Percentiles rank a stretch among this genome's conserved stretches.
Evolutionary conservation across 192 early-diverging fungal species (phyloP).

Genomic region (Backusella australiensis): DNA sequence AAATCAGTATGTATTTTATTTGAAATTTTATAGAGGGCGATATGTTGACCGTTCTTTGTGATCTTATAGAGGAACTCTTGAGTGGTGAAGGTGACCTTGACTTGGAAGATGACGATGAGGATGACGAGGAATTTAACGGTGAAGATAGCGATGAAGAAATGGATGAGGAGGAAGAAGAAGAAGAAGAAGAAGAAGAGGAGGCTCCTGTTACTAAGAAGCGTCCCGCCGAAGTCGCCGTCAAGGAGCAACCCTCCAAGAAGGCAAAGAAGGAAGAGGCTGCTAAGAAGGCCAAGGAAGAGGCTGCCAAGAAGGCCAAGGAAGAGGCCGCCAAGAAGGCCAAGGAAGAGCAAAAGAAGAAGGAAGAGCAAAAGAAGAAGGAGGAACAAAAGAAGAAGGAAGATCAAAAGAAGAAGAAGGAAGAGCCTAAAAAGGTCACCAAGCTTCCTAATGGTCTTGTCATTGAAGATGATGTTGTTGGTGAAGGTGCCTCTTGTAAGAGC

Average conservation of each 20-base stretch:
- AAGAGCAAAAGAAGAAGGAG: constrained; percentile 15
- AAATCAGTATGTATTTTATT: neutral
- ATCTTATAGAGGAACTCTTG: neutral
- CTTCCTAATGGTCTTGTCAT: constrained; percentile 78
- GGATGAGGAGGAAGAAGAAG: constrained; percentile 37
- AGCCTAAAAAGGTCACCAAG: constrained; percentile 45
- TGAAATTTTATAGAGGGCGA: neutral
- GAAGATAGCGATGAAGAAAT: constrained; percentile 25
- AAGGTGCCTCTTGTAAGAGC: constrained; percentile 42
- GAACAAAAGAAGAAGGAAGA: constrained; percentile 17
- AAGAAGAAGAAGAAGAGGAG: constrained; percentile 35
- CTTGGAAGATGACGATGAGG: constrained; percentile 27
- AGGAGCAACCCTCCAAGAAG: constrained; percentile 26
- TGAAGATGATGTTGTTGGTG: constrained; percentile 66
- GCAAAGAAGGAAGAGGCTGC: constrained; percentile 2
- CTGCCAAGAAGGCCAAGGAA: constrained; percentile 15
- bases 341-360: constrained; percentile 22
- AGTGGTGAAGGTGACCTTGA: constrained; percentile 15
- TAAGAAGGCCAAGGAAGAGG: constrained; percentile 2
- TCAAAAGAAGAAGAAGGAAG: constrained; percentile 22
- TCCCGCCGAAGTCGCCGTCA: constrained; percentile 26
- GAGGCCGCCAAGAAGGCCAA: constrained; percentile 16
- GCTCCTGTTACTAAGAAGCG: constrained; percentile 34
- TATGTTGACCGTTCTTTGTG: neutral
- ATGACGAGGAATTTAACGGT: neutral